Evolutionary conservation across 1,284 basidiomycete genomes (phyloP), one percentile per base, ranked within the genome.

Genomic region (Rhodotorula sp.): DNA sequence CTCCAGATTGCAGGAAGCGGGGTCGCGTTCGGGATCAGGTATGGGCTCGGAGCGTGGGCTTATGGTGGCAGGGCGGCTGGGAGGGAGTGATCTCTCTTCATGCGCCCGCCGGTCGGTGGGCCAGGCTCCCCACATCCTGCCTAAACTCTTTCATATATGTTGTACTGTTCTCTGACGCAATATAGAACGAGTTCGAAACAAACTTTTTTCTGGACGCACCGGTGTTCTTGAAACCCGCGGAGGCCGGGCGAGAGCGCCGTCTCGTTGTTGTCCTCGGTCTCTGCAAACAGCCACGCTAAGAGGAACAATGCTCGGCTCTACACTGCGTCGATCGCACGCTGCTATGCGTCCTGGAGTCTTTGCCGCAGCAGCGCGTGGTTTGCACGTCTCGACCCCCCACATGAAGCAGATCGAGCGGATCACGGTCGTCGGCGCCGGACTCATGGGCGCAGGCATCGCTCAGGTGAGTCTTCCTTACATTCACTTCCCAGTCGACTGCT

Each of bases 41-140:
- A 97, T 79, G 93, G 92, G 10, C 84, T 94, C 23, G 91, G 92
- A 10, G 87, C 89, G 62, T 84, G 94, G 66, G 86, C 95, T 58
- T 97, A 95, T 79, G 93, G 54, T 6, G 54, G 82, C 85, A 92
- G 79, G 84, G 91, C 80, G 93, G 64, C 43, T 4, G 58, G 68
- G 57, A 67, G 65, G 60, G 19, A 60, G 62, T 65, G 56, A 34
- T 16, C 28, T 26, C 28, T 15, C 16, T 31, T 0, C 26, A 2
- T 6, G 28, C 26, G 15, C 28, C 4, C 26, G 14, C 18, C 19
- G 26, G 15, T 34, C 28, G 14, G 14, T 14, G 1, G 7, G 23
- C 16, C 31, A 21, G 28, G 31, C 31, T 8, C 55, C 1, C 10
- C 6, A 38, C 48, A 49, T 16, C 16, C 5, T 49, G 48, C 18